Evolutionary conservation across 805 yeast genomes (phyloP).

Genomic region (Candida caryicola): DNA sequence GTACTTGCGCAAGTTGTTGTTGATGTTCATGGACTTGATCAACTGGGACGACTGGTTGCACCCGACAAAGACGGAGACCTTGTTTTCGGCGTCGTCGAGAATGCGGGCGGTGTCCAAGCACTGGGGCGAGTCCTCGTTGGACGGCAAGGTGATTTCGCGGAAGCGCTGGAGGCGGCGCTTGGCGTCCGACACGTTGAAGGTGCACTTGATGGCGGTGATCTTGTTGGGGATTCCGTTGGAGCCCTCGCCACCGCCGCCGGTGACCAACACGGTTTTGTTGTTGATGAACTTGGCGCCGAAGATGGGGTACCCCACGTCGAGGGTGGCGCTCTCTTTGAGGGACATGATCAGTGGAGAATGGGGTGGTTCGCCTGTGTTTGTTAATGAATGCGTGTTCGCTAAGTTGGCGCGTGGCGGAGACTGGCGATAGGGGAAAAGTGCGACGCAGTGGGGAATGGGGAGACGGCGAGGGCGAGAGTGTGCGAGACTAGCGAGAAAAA

Average conservation of each 20-base stretch:
- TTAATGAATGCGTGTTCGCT: too few species aligned
- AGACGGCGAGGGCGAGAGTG: too few species aligned
- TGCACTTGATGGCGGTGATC: slow-evolving; percentile 61
- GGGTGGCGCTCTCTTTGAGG: slow-evolving; percentile 32
- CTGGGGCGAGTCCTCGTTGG: slow-evolving; percentile 84
- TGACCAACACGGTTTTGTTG: slow-evolving; percentile 58
- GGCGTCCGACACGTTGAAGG: slow-evolving; percentile 47
- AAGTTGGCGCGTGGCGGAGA: too few species aligned
- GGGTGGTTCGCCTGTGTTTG: too few species aligned
- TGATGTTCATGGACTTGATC: slow-evolving; percentile 54
- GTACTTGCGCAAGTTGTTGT: slow-evolving; percentile 72
- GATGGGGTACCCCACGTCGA: slow-evolving; percentile 68
- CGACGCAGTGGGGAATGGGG: too few species aligned
- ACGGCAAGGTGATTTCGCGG: slow-evolving; percentile 58
- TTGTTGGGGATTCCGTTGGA: slow-evolving; percentile 85
- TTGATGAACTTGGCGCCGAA: slow-evolving; percentile 73
- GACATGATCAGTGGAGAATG: slow-evolving; percentile 30
- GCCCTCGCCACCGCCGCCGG: slow-evolving; percentile 97
- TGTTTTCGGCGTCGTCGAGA: slow-evolving; percentile 24
- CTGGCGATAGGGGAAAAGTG: too few species aligned
- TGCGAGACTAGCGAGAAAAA: too few species aligned
- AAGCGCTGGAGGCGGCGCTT: slow-evolving; percentile 49
- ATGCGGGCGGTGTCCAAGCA: slow-evolving; percentile 56
- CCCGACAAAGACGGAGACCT: slow-evolving; percentile 61
- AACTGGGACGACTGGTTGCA: slow-evolving; percentile 66